These are phyloP conservation scores for Ceratocystis ficicola DNA, from an alignment of 2,329 filamentous ascomycete species.

Conservation along the genomic window DNA sequence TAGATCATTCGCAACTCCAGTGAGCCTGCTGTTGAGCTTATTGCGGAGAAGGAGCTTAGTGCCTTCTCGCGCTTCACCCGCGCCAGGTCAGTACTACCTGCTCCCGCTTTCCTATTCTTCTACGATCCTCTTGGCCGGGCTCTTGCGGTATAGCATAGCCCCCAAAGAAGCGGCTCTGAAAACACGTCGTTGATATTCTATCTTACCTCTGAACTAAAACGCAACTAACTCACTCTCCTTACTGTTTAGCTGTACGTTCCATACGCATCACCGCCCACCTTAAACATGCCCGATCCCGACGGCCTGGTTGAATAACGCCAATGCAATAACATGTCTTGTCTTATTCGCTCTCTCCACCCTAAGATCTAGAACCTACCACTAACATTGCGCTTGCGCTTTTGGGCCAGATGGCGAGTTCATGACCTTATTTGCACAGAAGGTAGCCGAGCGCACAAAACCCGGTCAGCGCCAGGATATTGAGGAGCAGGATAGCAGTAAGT, in stretches of 20 bases:
- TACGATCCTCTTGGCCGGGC: neutral
- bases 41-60: constrained; percentile 62
- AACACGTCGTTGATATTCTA: neutral
- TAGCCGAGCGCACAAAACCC: constrained; percentile 72
- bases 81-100: constrained; percentile 42
- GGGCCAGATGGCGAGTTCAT: constrained; percentile 50
- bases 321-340: neutral
- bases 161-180: neutral
- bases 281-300: neutral
- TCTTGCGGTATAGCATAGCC: neutral
- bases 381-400: neutral
- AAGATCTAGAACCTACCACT: neutral
- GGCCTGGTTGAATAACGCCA: neutral
- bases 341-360: neutral
- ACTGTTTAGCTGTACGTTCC: constrained; percentile 18
- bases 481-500: constrained; percentile 49
- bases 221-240: constrained; percentile 13
- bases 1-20: constrained; percentile 72
- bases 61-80: constrained; percentile 71
- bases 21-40: constrained; percentile 65
- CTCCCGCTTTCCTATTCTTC: neutral
- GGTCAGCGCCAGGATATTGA: constrained; percentile 77
- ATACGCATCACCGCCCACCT: neutral
- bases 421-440: constrained; percentile 73
- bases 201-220: neutral